Conservation (phyloP, 495 filamentous ascomycete genomes). For the Penicillium ochrochloron region DNA sequence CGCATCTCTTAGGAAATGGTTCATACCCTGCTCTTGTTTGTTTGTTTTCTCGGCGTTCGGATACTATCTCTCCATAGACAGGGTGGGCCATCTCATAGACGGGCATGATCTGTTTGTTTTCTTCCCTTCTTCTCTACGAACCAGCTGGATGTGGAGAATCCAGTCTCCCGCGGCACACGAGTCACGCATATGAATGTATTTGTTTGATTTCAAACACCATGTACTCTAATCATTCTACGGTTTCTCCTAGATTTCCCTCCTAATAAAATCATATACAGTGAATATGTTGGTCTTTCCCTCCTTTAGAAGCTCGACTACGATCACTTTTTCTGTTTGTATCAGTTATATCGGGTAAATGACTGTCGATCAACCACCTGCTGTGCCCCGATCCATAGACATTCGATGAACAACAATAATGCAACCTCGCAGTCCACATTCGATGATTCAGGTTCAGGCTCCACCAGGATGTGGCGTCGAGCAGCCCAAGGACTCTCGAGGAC, state of each 20-base stretch:
- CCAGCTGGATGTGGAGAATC: conserved; percentile 16
- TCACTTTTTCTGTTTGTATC: neutral
- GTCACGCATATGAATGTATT: conserved; percentile 18
- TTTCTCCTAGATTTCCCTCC: conserved; percentile 2
- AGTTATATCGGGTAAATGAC: neutral
- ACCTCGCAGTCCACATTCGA: conserved; percentile 16
- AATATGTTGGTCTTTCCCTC: no score
- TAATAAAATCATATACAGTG: neutral
- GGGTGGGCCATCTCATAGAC: conserved; percentile 24
- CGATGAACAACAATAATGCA: conserved; percentile 11
- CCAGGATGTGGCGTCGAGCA: conserved; percentile 13
- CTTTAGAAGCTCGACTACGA: no score
- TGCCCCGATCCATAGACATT: conserved; percentile 3
- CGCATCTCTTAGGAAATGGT: conserved; percentile 8
- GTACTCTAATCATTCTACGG: conserved; percentile 14
- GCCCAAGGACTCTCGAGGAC: neutral
- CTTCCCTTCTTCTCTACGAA: conserved; percentile 20
- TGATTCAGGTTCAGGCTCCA: neutral
- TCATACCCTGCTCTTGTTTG: conserved; percentile 6
- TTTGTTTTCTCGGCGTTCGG: conserved; percentile 28
- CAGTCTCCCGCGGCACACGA: conserved; percentile 27
- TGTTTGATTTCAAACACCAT: conserved; percentile 11
- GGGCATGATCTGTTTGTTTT: conserved; percentile 31
- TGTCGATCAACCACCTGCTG: conserved; percentile 1
- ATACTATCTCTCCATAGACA: conserved; percentile 24